Conservation (phyloP, 257 asterid genomes). For the Solanum clarkiae region DNA sequence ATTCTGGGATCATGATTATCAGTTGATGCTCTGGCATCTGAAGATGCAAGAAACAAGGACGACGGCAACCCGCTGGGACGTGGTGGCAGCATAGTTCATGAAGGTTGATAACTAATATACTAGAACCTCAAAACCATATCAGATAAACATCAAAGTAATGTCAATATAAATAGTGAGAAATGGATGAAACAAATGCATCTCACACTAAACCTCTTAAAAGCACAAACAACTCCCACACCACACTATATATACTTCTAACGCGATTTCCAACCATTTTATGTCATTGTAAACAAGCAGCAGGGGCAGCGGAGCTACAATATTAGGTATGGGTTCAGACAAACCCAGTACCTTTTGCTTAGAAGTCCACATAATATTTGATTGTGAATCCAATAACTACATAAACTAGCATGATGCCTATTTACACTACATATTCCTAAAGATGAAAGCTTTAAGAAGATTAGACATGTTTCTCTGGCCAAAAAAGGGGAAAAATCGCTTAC, state of each 20-base stretch:
- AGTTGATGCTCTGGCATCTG: conserved; percentile 63
- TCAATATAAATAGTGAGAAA: neutral
- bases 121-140: conserved; percentile 32
- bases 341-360: neutral
- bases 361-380: neutral
- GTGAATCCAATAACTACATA: neutral
- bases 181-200: neutral
- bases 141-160: conserved; percentile 2
- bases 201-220: neutral
- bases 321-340: neutral
- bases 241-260: neutral
- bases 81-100: conserved; percentile 77
- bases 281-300: neutral
- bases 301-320: neutral
- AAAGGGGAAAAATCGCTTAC: neutral
- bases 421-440: neutral
- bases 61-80: conserved; percentile 73
- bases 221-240: neutral
- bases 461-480: neutral
- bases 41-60: conserved; percentile 57
- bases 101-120: conserved; percentile 37
- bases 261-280: neutral
- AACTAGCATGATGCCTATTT: neutral
- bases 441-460: neutral
- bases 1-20: conserved; percentile 66